Evolutionary conservation across 768 basidiomycete genomes (phyloP).

Genomic region (Lactarius tabidus): DNA sequence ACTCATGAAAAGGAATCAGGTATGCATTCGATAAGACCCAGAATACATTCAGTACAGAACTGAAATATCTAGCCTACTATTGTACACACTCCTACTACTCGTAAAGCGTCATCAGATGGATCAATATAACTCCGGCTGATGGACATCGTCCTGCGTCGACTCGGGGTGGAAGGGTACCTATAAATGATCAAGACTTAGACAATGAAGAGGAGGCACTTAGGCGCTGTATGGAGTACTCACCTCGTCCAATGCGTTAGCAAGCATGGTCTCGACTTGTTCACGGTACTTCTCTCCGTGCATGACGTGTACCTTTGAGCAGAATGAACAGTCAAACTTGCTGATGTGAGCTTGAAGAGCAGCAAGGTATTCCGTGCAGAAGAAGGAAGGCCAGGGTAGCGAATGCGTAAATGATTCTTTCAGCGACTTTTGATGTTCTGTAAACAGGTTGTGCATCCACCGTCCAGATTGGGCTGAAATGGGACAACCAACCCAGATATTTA

Average conservation of each 20-base stretch:
- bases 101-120: neutral
- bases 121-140: neutral
- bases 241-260: neutral
- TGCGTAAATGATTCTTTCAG: neutral
- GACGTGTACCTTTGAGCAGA: slow-evolving; percentile 2
- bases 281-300: neutral
- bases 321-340: neutral
- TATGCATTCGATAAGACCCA: no score
- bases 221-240: neutral
- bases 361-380: neutral
- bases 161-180: slow-evolving; percentile 1
- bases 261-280: neutral
- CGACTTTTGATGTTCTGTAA: no score
- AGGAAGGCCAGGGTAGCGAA: neutral
- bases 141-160: no score
- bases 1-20: no score
- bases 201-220: neutral
- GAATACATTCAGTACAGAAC: neutral
- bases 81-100: no score
- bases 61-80: neutral
- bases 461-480: no score
- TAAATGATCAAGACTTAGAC: neutral
- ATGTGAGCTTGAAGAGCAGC: neutral
- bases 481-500: no score
- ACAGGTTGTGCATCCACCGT: no score